Percentiles rank a stretch among this genome's conserved stretches.
These are phyloP conservation scores for Somion occarium DNA, from an alignment of 1,284 basidiomycete genomes.

Conservation along the genomic window DNA sequence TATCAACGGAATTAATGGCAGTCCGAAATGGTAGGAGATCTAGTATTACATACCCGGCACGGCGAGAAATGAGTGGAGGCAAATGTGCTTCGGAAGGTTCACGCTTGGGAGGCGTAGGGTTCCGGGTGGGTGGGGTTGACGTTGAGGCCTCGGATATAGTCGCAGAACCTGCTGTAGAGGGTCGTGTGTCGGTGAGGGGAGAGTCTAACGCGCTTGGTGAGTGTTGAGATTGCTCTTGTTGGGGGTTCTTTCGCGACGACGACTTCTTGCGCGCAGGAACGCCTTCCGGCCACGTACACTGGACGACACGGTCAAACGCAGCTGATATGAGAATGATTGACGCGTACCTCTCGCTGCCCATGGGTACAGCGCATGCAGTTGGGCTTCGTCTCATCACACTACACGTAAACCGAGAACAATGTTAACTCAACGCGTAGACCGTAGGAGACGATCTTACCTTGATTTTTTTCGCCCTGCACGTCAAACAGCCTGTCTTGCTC, in stretches of 20 bases:
- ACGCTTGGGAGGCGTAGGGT: slow-evolving; percentile 53
- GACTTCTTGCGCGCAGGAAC: slow-evolving; percentile 58
- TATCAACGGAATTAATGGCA: slow-evolving; percentile 5
- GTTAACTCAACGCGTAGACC: slow-evolving; percentile 5
- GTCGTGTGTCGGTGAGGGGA: slow-evolving; percentile 42
- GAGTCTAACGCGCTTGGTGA: slow-evolving; percentile 26
- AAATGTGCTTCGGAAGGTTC: slow-evolving; percentile 46
- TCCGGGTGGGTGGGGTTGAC: slow-evolving; percentile 56
- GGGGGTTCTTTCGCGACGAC: slow-evolving; percentile 31
- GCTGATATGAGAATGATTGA: slow-evolving; percentile 11
- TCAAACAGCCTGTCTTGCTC: slow-evolving; percentile 81
- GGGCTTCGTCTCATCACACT: slow-evolving; percentile 83
- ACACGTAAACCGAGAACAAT: slow-evolving; percentile 8
- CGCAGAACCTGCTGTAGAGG: slow-evolving; percentile 61
- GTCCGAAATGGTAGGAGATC: neutral
- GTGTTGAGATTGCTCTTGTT: neutral
- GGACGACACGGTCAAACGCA: slow-evolving; percentile 15
- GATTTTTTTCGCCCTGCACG: slow-evolving; percentile 82
- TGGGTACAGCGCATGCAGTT: slow-evolving; percentile 75
- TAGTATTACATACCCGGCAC: slow-evolving; percentile 40
- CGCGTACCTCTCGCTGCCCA: slow-evolving; percentile 68
- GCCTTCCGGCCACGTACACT: slow-evolving; percentile 83
- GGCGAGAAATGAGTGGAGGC: slow-evolving; percentile 46
- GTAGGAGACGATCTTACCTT: slow-evolving; percentile 49
- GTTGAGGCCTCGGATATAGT: slow-evolving; percentile 51